Percentiles rank a stretch among this genome's conserved stretches.
phyloP scores from a whole-genome alignment of 2,329 filamentous ascomycete genomes.

The Xenoacremonium recifei region DNA sequence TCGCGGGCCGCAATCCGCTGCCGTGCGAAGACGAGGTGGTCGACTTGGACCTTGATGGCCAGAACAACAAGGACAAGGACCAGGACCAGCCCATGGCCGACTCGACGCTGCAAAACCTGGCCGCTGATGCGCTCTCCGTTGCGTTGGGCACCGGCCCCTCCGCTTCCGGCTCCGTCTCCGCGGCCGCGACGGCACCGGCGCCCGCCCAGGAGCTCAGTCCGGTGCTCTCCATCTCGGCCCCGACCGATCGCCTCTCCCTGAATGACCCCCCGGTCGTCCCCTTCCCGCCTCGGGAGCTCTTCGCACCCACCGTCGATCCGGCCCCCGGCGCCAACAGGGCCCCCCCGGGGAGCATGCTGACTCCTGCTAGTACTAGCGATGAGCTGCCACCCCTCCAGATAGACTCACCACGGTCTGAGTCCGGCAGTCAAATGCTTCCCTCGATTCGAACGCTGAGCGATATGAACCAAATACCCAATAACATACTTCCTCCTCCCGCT shows the following conservation, averaged over 20 bases:
- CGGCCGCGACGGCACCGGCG: constrained; percentile 11
- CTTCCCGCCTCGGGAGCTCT: constrained; percentile 8
- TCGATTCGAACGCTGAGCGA: constrained; percentile 39
- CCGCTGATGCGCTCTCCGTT: constrained; percentile 27
- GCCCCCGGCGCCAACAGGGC: constrained; percentile 20
- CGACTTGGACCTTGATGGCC: constrained; percentile 22
- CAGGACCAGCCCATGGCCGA: constrained; percentile 17
- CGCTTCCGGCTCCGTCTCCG: constrained; percentile 16
- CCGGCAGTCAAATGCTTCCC: constrained; percentile 35
- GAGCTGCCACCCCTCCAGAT: constrained; percentile 38
- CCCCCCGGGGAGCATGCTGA: constrained; percentile 19
- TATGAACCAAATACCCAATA: constrained; percentile 29
- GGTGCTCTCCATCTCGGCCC: constrained; percentile 27
- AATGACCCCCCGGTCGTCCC: constrained; percentile 26
- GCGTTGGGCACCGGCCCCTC: constrained; percentile 8
- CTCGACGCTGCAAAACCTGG: constrained; percentile 29
- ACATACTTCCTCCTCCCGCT: constrained; percentile 26
- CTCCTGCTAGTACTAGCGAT: constrained; percentile 24
- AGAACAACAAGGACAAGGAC: constrained; percentile 19
- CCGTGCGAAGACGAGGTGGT: constrained; percentile 38
- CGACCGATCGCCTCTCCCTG: constrained; percentile 32
- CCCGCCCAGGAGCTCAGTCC: constrained; percentile 14
- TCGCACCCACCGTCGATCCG: constrained; percentile 5
- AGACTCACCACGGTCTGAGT: constrained; percentile 34
- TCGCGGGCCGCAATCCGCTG: constrained; percentile 54